These are phyloP conservation scores for Camillea tinctor DNA, from an alignment of 2,329 filamentous ascomycete genomes.

Conservation along the genomic window DNA sequence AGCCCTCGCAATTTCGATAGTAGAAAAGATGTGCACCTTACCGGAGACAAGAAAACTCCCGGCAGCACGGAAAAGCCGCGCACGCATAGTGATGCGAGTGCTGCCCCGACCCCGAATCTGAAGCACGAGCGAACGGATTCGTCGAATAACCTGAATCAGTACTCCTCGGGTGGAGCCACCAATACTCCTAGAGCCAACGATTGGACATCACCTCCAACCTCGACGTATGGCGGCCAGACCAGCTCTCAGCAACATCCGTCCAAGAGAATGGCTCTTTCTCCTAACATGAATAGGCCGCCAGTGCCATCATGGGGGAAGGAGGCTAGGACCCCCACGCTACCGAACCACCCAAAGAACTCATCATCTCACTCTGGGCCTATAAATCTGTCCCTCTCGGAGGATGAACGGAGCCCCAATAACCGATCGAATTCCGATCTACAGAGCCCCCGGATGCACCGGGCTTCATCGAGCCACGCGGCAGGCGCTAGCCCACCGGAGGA, in stretches of 20 bases:
- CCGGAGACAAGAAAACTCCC: constrained; percentile 45
- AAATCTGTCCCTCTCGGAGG: constrained; percentile 58
- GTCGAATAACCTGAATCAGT: constrained; percentile 25
- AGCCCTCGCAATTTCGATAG: constrained; percentile 94
- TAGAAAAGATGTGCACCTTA: constrained; percentile 59
- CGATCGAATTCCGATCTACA: constrained; percentile 49
- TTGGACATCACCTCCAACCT: constrained; percentile 42
- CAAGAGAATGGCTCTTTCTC: constrained; percentile 54
- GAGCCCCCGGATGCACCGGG: constrained; percentile 43
- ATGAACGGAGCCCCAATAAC: constrained; percentile 56
- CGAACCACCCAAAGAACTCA: constrained; percentile 24
- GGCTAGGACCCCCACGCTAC: constrained; percentile 19
- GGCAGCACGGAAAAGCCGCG: constrained; percentile 48
- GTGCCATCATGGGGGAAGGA: constrained; percentile 49
- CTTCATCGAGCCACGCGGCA: constrained; percentile 34
- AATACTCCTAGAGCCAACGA: constrained; percentile 38
- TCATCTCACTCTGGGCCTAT: constrained; percentile 37
- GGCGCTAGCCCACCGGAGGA: constrained; percentile 69
- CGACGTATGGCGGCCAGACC: constrained; percentile 27
- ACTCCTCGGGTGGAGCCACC: constrained; percentile 22
- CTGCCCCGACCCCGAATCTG: constrained; percentile 27
- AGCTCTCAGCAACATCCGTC: constrained; percentile 42
- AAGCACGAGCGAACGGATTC: constrained; percentile 33
- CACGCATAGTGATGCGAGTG: constrained; percentile 36
- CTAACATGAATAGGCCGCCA: constrained; percentile 50